phyloP scores from a whole-genome alignment of 305 asterid genomes.

The Plantago coronopus region DNA sequence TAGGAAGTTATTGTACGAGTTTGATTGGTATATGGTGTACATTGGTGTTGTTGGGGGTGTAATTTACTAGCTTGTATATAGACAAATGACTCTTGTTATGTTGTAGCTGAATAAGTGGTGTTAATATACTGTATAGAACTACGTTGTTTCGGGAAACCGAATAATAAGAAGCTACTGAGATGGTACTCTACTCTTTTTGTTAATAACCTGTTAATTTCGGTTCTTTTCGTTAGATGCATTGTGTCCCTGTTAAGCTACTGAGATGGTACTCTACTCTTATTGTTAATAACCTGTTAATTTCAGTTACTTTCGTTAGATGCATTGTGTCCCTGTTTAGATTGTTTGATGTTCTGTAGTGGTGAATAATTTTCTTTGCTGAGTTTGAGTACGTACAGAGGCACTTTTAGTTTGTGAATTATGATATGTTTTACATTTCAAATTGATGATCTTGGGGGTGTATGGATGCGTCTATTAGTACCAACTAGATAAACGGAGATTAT shows the following conservation, averaged over 20 bases:
- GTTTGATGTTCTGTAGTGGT: background rate
- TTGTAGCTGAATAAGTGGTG: constrained; percentile 19
- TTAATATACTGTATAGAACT: constrained; percentile 14
- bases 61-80: constrained; percentile 38
- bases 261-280: background rate
- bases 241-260: background rate
- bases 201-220: too few relatives aligned
- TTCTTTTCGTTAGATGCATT: background rate
- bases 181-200: background rate
- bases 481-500: too few relatives aligned
- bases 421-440: background rate
- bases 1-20: constrained; percentile 2
- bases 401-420: background rate
- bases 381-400: background rate
- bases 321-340: background rate
- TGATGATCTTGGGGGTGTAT: background rate
- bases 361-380: background rate
- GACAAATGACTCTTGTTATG: constrained; percentile 14
- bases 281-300: too few relatives aligned
- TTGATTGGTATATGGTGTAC: constrained; percentile 33
- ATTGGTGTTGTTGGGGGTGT: constrained; percentile 22
- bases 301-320: background rate
- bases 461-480: too few relatives aligned
- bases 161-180: background rate
- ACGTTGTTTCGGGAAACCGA: constrained; percentile 2